Evolutionary conservation across 345 rosid species (phyloP), one percentile per base, ranked within the genome.

Genomic region (Turnera subulata): DNA sequence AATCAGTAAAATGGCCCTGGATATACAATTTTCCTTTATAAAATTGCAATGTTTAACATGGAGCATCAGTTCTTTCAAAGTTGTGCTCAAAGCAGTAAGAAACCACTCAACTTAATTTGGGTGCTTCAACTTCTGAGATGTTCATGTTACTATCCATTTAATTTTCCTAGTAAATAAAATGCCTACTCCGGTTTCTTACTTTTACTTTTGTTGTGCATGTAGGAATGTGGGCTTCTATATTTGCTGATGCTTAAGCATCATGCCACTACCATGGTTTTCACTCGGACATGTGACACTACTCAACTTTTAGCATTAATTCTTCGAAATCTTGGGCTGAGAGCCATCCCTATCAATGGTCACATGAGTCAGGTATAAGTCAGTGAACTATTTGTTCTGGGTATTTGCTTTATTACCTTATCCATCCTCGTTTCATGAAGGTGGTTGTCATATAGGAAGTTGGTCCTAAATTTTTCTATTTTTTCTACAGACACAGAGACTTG

Each of bases 311-410:
- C 97, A 39, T 66, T 78, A 69, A 43, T 81, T 68, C 96, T 93
- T 70, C 80, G 97, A 51, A 89, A 82, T 74, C 94, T 93, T 64
- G 95, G 92, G 53, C 69, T 89, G 50, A 79, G 89, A 69, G 96
- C 99, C 67, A 81, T 93, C 66, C 99, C 99, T 6, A 89, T 93
- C 53, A 93, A 91, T 75, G 99, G 99, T 49, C 97, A 93, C 39
- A 89, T 93, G 99, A 82, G 73, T 60, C 99, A 89, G 99, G 97
- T 82, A 43, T 17, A 17, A 21, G 37, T 48, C 14, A 33, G 29
- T 50, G 18, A 18, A 35, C 6, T 35, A 35, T 35, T 35, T 33
- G 53, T 8, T 35, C 39, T 25, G 13, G 33, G 7, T 50, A 12
- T 25, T 24, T 5, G 5, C 24, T 11, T 29, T 38, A 58, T 50